Conservation (phyloP, 1,139 yeast species). For the Pneumocystis sp. region DNA sequence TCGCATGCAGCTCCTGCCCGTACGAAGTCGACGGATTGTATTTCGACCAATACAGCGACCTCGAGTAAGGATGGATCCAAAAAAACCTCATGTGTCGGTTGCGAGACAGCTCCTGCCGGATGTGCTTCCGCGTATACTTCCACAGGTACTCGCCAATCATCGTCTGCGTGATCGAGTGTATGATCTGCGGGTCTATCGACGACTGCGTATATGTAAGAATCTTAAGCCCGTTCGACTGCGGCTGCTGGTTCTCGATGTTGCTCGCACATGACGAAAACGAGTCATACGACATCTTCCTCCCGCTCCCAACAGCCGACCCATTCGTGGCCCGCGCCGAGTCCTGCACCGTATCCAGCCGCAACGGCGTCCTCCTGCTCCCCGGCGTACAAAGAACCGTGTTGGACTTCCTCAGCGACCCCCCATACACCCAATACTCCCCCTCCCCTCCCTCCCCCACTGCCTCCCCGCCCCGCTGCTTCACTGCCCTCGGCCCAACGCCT, state of each 20-base stretch:
- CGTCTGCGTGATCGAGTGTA: slow-evolving; percentile 79
- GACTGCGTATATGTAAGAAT: neutral
- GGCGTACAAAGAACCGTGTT: neutral
- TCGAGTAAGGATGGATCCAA: slow-evolving; percentile 92
- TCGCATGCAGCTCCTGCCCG: slow-evolving; percentile 37
- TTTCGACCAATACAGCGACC: slow-evolving; percentile 81
- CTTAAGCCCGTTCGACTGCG: neutral
- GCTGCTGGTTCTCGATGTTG: slow-evolving; percentile 1
- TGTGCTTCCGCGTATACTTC: slow-evolving; percentile 53
- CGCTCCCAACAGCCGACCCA: neutral
- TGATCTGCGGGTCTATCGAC: slow-evolving; percentile 29
- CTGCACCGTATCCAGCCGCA: neutral
- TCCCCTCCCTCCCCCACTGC: too few relatives aligned
- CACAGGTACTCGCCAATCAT: slow-evolving; percentile 82
- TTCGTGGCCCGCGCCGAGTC: neutral
- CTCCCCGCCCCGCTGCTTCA: too few relatives aligned
- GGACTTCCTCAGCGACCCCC: neutral
- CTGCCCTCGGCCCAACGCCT: neutral
- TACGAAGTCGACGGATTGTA: slow-evolving; percentile 58
- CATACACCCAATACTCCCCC: too few relatives aligned
- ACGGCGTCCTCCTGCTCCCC: neutral
- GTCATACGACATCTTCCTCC: slow-evolving; percentile 1
- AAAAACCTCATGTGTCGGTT: slow-evolving; percentile 81
- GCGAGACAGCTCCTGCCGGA: slow-evolving; percentile 37
- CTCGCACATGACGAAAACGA: slow-evolving; percentile 4